Conservation (phyloP, 2,329 filamentous ascomycete species). For the Fusarium tjaetaba region DNA sequence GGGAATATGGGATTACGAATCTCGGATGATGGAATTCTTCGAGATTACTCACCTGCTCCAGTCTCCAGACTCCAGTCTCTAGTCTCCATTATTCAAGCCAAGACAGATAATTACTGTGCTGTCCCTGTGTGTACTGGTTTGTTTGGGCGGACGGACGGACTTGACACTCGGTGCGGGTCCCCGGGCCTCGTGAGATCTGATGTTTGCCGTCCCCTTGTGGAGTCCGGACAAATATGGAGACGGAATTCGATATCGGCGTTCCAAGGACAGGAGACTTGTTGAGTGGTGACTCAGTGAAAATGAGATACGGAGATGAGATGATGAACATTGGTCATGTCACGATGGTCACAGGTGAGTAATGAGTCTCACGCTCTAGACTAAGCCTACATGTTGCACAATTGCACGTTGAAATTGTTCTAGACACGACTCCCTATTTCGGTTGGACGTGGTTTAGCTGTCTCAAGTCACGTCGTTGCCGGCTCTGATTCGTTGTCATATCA, state of each 20-base stretch:
- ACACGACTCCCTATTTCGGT: neutral
- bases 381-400: neutral
- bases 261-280: constrained; percentile 12
- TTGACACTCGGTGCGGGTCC: constrained; percentile 21
- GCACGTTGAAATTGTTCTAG: constrained; percentile 2
- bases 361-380: neutral
- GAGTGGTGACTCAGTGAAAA: constrained; percentile 14
- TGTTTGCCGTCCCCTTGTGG: constrained; percentile 27
- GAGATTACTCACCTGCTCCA: constrained; percentile 13
- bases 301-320: constrained; percentile 24
- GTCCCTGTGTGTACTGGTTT: neutral
- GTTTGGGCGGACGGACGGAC: neutral
- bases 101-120: constrained; percentile 9
- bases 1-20: constrained; percentile 22
- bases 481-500: constrained; percentile 12
- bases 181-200: constrained; percentile 21
- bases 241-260: constrained; percentile 10
- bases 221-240: constrained; percentile 19
- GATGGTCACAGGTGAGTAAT: neutral
- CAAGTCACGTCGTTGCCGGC: constrained; percentile 9
- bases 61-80: neutral
- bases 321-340: constrained; percentile 4
- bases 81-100: neutral
- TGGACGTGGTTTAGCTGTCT: constrained; percentile 16
- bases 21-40: constrained; percentile 20